A percentile compares a stretch with the other conserved stretches of the same genome.
These are phyloP conservation scores for Paramecium caudatum DNA, from an alignment of 73 alveolate species.

Conservation along the genomic window DNA sequence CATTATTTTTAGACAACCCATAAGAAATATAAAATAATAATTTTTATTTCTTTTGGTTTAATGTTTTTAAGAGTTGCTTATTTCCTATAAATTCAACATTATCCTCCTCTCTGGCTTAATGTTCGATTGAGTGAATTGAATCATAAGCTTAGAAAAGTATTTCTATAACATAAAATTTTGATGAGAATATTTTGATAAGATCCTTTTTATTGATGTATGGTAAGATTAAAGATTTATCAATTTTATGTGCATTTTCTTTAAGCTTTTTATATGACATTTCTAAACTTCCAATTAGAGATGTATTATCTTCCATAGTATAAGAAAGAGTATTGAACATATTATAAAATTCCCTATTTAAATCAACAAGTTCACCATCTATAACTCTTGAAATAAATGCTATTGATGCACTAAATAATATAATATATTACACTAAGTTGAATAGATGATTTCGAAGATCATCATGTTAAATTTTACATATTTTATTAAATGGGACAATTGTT, in stretches of 20 bases:
- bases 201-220: slow-evolving; percentile 5
- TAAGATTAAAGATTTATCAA: slow-evolving; percentile 1
- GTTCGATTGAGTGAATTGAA: neutral
- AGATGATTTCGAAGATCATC: slow-evolving; percentile 55
- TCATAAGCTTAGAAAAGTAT: slow-evolving; percentile 1
- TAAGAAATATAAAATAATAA: slow-evolving; percentile 37
- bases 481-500: slow-evolving; percentile 4
- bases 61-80: neutral
- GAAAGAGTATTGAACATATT: neutral
- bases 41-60: slow-evolving; percentile 2
- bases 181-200: neutral
- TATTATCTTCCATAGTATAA: neutral
- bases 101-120: neutral
- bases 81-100: neutral
- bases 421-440: slow-evolving; percentile 1
- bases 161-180: slow-evolving; percentile 2
- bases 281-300: slow-evolving; percentile 32
- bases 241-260: slow-evolving; percentile 47
- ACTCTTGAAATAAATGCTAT: neutral
- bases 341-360: slow-evolving; percentile 17
- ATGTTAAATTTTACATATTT: slow-evolving; percentile 5
- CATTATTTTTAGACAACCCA: neutral
- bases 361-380: slow-evolving; percentile 42
- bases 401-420: neutral
- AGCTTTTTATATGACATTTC: neutral